These are phyloP conservation scores for Parietaria judaica DNA, from an alignment of 306 rosid species.

Conservation along the genomic window DNA sequence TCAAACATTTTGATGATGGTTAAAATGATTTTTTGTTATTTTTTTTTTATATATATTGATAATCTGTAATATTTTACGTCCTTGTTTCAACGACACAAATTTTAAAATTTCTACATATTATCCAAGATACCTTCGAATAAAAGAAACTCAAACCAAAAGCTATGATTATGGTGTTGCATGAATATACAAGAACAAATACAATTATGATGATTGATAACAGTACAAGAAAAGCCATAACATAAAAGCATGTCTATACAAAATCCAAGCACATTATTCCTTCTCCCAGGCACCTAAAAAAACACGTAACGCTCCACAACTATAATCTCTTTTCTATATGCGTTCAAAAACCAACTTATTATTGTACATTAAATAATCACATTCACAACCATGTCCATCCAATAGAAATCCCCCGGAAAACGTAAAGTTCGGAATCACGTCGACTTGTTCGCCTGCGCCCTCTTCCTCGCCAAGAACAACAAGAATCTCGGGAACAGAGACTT, in stretches of 20 bases:
- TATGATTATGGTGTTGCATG: slow-evolving; percentile 35
- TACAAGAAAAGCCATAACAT: background rate
- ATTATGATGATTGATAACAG: background rate
- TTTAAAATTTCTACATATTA: no score
- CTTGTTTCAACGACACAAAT: no score
- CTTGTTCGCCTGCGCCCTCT: slow-evolving; percentile 43
- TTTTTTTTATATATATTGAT: no score
- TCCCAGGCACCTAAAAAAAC: slow-evolving; percentile 25
- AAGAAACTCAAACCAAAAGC: slow-evolving; percentile 9
- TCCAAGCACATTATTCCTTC: slow-evolving; percentile 31
- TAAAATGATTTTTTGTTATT: no score
- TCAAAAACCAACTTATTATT: slow-evolving; percentile 28
- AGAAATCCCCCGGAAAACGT: slow-evolving; percentile 10
- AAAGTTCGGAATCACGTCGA: slow-evolving; percentile 25
- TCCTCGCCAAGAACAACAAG: slow-evolving; percentile 79
- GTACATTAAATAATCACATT: slow-evolving; percentile 37
- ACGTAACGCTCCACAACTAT: slow-evolving; percentile 25
- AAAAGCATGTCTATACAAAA: slow-evolving; percentile 32
- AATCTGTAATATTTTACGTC: no score
- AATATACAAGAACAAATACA: slow-evolving; percentile 23
- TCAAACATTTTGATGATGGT: no score
- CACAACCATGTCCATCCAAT: slow-evolving; percentile 36
- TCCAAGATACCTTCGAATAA: no score
- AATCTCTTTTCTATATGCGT: slow-evolving; percentile 27
- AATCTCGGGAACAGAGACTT: slow-evolving; percentile 71